Evolutionary conservation across 148 eudicot genomes (phyloP).

Genomic region (Fagopyrum homotropicum): DNA sequence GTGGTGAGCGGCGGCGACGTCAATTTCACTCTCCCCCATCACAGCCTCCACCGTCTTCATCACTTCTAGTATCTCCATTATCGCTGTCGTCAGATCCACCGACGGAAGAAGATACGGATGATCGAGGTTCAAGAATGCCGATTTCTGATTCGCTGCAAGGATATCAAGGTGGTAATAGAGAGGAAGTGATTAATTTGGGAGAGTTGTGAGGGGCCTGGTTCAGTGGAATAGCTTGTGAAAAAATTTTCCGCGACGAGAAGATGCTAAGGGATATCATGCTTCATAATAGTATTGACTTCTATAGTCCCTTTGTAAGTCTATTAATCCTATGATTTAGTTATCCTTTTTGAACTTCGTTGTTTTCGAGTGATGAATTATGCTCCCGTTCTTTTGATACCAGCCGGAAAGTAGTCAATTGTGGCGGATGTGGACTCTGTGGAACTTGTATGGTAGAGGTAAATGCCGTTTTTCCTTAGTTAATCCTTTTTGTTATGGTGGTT

Average conservation of each 20-base stretch:
- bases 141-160: no score
- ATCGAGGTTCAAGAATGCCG: no score
- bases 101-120: no score
- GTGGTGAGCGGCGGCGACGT: no score
- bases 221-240: not conserved
- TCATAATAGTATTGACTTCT: not conserved
- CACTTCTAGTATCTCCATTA: no score
- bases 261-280: slow-evolving; percentile 1
- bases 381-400: not conserved
- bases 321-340: not conserved
- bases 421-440: slow-evolving; percentile 13
- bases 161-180: no score
- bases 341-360: not conserved
- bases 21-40: no score
- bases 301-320: not conserved
- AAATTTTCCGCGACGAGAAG: not conserved
- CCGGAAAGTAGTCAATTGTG: slow-evolving; percentile 11
- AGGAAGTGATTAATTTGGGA: not conserved
- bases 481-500: not conserved
- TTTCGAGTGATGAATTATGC: not conserved
- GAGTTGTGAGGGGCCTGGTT: no score
- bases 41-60: no score
- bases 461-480: not conserved
- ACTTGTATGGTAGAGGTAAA: slow-evolving; percentile 15
- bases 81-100: no score